A percentile compares a stretch with the other conserved stretches of the same genome.
Conservation (phyloP, 2,329 filamentous ascomycete genomes). For the Dactylellina sp. region DNA sequence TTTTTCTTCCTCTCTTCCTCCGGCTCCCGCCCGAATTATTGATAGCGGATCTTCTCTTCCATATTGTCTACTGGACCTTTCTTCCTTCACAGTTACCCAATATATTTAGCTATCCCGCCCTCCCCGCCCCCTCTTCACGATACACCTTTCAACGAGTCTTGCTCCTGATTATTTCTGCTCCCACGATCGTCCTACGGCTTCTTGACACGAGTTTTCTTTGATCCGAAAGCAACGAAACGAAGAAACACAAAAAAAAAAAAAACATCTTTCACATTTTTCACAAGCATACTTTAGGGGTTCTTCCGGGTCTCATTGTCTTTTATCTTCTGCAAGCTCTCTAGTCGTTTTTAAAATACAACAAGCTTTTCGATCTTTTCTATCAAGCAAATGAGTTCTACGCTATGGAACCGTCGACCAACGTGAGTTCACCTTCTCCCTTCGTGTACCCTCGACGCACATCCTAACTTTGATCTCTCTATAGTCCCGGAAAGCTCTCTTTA, state of each 20-base stretch:
- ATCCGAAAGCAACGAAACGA: too few species aligned
- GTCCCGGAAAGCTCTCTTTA: constrained; percentile 51
- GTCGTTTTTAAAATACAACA: constrained; percentile 20
- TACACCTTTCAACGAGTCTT: background rate
- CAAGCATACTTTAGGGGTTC: constrained; percentile 13
- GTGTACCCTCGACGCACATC: background rate
- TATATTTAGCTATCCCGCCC: background rate
- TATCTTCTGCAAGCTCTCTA: constrained; percentile 9
- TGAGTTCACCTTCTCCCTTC: constrained; percentile 12
- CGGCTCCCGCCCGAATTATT: background rate
- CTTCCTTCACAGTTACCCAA: constrained; percentile 9
- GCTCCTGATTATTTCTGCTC: background rate
- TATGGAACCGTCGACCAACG: constrained; percentile 54
- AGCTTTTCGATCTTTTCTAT: constrained; percentile 16
- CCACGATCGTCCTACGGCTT: constrained; percentile 17
- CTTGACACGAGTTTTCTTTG: constrained; percentile 29
- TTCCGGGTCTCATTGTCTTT: constrained; percentile 18
- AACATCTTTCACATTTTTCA: constrained; percentile 1
- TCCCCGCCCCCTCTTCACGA: constrained; percentile 1
- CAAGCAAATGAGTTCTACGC: constrained; percentile 54
- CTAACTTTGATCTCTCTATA: constrained; percentile 16
- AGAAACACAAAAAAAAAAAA: background rate
- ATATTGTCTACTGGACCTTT: constrained; percentile 18
- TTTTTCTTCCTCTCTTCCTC: constrained; percentile 11
- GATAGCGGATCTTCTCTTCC: background rate